Base-by-base conservation (phyloP, 495 filamentous ascomycete genomes). In the Terfezia claveryi region DNA sequence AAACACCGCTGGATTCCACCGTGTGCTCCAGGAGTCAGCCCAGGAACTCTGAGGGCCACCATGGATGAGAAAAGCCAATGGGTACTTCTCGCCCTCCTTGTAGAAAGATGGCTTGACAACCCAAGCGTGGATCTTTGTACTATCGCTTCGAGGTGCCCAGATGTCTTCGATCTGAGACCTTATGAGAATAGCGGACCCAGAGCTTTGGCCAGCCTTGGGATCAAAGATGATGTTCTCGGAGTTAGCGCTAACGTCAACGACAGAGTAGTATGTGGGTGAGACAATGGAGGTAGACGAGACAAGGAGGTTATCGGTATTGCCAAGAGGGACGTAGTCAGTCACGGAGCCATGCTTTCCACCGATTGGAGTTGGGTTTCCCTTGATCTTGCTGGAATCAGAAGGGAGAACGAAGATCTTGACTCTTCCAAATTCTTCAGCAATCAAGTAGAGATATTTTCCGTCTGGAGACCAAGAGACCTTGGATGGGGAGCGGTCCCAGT, bases 1-100 rank as follows among this genome's bases (percentile, higher is more conserved):
- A 64, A 89, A 93, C 5, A 92, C 74, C 8, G 84, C 85, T 0
- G 84, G 86, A 58, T 95, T 95, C 88, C 88, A 94, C 14, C 88
- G 73, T 0, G 83, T 93, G 57, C 76, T 81, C 87, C 87, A 94
- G 36, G 76, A 69, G 62, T 93, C 84, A 7, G 72, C 74, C 85
- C 87, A 93, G 1, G 83, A 80, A 8, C 82, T 82, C 63, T 94
- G 87, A 0, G 87, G 87, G 0, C 88, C 88, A 52, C 88, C 88
- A 59, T 95, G 88, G 51, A 95, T 83, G 41, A 93, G 63, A 58
- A 86, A 86, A 2, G 80, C 79, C 37, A 95, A 68, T 0, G 87
- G 87, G 64, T 93, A 94, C 59, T 80, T 84, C 64, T 83, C 74
- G 11, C 69, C 69, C 8, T 76, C 66, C 62, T 85, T 76, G 63